A percentile compares a stretch with the other conserved stretches of the same genome.
Evolutionary conservation across 2,329 filamentous ascomycete genomes (phyloP).

Genomic region (Teratosphaeriaceae sp.): DNA sequence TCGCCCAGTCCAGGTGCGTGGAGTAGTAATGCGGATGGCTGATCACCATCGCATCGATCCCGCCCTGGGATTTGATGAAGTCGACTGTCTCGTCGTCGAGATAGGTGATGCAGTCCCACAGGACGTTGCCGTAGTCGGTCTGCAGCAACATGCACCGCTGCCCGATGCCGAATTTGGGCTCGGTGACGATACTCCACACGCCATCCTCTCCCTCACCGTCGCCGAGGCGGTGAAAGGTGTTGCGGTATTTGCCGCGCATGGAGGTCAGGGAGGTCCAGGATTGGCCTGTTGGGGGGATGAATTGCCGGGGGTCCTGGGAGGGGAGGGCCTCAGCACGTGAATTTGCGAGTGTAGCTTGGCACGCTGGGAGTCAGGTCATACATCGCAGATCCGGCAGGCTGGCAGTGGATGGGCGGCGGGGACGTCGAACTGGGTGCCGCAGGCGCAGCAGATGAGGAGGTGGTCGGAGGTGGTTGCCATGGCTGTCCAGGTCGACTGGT

Average conservation of each 20-base stretch:
- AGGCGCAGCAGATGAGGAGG: constrained; percentile 58
- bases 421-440: constrained; percentile 62
- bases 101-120: constrained; percentile 73
- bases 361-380: constrained; percentile 32
- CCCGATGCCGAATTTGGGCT: constrained; percentile 59
- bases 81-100: constrained; percentile 59
- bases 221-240: constrained; percentile 41
- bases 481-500: no score
- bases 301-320: constrained; percentile 55
- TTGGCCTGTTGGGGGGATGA: constrained; percentile 58
- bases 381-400: constrained; percentile 66
- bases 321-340: constrained; percentile 2
- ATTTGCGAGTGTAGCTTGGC: not conserved
- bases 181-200: constrained; percentile 40
- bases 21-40: constrained; percentile 75
- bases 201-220: constrained; percentile 39
- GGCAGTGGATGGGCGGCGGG: constrained; percentile 42
- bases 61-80: constrained; percentile 55
- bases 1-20: constrained; percentile 68
- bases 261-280: constrained; percentile 55
- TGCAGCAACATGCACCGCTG: constrained; percentile 65
- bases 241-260: constrained; percentile 40
- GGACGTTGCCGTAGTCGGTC: constrained; percentile 60
- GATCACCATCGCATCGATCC: constrained; percentile 59
- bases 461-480: constrained; percentile 15